A percentile compares a stretch with the other conserved stretches of the same genome.
These are phyloP conservation scores for Geosmithia flava DNA, from an alignment of 2,329 filamentous ascomycete genomes.

Conservation along the genomic window DNA sequence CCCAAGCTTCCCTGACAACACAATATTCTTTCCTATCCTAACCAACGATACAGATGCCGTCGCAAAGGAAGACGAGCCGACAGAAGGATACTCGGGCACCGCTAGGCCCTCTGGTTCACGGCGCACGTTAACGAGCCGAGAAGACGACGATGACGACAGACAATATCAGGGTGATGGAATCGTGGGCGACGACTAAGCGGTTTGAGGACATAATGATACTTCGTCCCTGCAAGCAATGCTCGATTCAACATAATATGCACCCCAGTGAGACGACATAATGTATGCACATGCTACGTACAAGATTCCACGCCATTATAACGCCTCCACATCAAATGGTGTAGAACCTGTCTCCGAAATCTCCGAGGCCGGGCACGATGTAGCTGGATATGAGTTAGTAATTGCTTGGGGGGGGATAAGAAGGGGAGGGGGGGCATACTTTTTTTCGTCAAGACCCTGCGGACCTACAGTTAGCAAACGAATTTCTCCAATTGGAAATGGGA, in stretches of 20 bases:
- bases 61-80: conserved; percentile 29
- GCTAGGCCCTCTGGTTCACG: conserved; percentile 7
- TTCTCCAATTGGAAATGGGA: background rate
- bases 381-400: conserved; percentile 39
- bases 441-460: conserved; percentile 75
- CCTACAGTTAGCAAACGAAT: background rate
- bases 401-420: background rate
- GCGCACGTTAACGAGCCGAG: conserved; percentile 1
- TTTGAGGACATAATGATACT: background rate
- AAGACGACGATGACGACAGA: conserved; percentile 37
- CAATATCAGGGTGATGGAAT: conserved; percentile 42
- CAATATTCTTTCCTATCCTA: background rate
- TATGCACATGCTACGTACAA: background rate
- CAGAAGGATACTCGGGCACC: conserved; percentile 14
- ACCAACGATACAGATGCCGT: conserved; percentile 27
- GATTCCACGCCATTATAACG: background rate
- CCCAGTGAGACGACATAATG: background rate
- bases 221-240: background rate
- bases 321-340: conserved; percentile 62
- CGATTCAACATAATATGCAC: background rate
- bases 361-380: conserved; percentile 88
- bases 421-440: conserved; percentile 51
- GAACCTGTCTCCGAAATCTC: conserved; percentile 92
- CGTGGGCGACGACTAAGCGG: conserved; percentile 40
- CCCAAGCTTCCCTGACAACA: conserved; percentile 1